phyloP scores from a whole-genome alignment of 495 filamentous ascomycete genomes.

The Chaetomium tenue region DNA sequence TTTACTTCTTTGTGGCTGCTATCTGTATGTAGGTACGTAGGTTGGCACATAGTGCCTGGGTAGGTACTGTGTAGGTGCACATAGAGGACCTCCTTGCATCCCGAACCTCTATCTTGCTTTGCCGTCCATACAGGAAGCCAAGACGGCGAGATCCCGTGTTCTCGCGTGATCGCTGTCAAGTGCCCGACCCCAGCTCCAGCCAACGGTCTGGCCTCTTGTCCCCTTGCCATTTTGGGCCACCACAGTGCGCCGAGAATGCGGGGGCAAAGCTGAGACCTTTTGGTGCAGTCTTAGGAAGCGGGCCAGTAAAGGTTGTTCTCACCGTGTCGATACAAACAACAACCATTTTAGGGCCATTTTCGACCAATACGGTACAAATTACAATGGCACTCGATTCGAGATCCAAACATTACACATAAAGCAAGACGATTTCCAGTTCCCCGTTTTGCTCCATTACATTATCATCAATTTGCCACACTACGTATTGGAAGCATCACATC shows the following conservation, averaged over 20 bases:
- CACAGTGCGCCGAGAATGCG: conserved; percentile 16
- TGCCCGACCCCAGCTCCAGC: neutral
- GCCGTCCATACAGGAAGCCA: neutral
- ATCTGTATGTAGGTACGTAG: neutral
- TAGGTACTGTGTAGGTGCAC: neutral
- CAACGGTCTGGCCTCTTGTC: neutral
- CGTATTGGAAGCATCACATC: no score
- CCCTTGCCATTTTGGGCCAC: conserved; percentile 3
- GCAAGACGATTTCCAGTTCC: neutral
- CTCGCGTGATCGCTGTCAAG: conserved; percentile 1
- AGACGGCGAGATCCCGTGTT: neutral
- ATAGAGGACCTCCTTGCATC: neutral
- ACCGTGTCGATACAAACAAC: conserved; percentile 10
- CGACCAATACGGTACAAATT: no score
- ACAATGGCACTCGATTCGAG: no score
- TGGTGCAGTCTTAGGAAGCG: neutral
- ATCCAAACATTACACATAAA: no score
- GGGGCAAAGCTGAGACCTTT: neutral
- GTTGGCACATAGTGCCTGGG: no score
- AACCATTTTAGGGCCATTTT: neutral
- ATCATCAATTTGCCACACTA: neutral
- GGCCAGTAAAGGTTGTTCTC: neutral
- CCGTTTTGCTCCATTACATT: neutral
- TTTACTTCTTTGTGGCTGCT: neutral
- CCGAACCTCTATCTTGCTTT: neutral